Base-by-base conservation (phyloP, 2,329 filamentous ascomycete genomes). In the Neoarthrinium moseri region DNA sequence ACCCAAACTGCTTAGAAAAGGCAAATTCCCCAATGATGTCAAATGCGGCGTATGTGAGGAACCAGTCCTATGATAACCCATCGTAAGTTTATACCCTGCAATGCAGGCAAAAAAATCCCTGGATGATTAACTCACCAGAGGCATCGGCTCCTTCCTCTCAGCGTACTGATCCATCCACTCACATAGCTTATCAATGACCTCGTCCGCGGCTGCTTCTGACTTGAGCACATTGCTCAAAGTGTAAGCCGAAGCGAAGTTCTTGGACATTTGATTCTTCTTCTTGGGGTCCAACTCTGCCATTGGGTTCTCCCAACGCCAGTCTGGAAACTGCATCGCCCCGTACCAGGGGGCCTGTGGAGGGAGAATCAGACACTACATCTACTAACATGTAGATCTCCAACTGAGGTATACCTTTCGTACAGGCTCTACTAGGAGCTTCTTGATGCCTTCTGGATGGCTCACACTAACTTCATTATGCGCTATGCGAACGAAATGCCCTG, bases 401-500 rank as follows among this genome's bases (percentile, higher is more conserved):
- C 17, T 15, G 32, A 18, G 8, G 11, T 20, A 17, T 47, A 60
- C 67, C 56, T 72, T 62, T 6, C 52, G 49, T 2, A 68, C 46
- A 5, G 59, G 58, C 1, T 56, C 57, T 22, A 64, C 50, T 2
- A 72, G 60, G 7, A 74, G 55, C 36, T 62, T 54, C 20, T 58
- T 60, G 17, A 71, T 58, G 12, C 63, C 71, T 49, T 71, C 63
- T 2, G 68, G 65, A 50, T 74, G 65, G 46, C 63, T 62, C 26
- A 74, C 62, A 45, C 66, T 71, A 47, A 74, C 62, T 60, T 74
- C 70, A 41, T 72, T 66, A 23, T 65, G 57, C 7, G 61, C 58
- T 21, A 73, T 69, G 8, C 71, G 68, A 27, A 74, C 65, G 50
- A 74, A 73, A 29, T 62, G 52, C 2, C 64, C 62, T 68, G 34